Evolutionary conservation across 345 rosid species (phyloP), one percentile per base, ranked within the genome.

Genomic region (Pistacia atlantica): DNA sequence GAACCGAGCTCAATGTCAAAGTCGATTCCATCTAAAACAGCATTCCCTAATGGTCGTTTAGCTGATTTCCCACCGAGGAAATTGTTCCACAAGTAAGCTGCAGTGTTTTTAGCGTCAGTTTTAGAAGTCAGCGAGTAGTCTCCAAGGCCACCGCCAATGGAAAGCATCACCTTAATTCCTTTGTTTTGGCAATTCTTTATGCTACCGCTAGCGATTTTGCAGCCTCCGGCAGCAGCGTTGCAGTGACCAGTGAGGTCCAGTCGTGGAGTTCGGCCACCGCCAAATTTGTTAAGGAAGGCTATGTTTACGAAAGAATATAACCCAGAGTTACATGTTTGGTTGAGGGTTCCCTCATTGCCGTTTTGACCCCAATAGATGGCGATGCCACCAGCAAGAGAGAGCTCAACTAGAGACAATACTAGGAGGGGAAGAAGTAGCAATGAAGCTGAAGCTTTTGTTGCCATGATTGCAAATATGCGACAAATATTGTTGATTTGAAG

Each of bases 1-100:
- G 85, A 84, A 14, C 89, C 87, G 8, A 46, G 76, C 75, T 89
- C 92, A 2, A 89, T 82, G 42, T 79, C 82, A 68, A 82, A 82
- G 35, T 82, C 85, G 31, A 79, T 75, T 5, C 82, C 85, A 16
- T 82, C 77, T 65, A 82, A 49, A 0, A 70, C 64, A 2, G 81
- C 84, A 45, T 56, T 64, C 0, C 84, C 81, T 12, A 78, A 25
- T 4, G 84, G 81, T n/a, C 84, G 77, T 4, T 79, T 70, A 31
- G 79, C 46, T 16, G 84, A 82, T 14, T 63, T 56, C 17, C 85
- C 82, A 31, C 82, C 82, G 48, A 82, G 58, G 63, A 75, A 82
- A 73, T 67, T 75, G 71, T 63, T 79, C 82, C 75, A 79, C 28
- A 82, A 59, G 49, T 76, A 82, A 33, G 35, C 80, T 0, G 82